Evolutionary conservation across 176 grass and related monocot species (phyloP).

Genomic region (Hordeum vulgare): MorexV3_pseudomolecules_assembly NC_058522.1:574570101-574570600

Average conservation of each 20-base stretch:
- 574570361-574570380: neutral
- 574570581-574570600: neutral
- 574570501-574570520: no score
- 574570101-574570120: neutral
- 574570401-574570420: neutral
- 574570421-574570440: neutral
- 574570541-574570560: neutral
- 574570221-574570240: constrained; percentile 6
- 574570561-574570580: neutral
- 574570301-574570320: no score
- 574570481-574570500: no score
- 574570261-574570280: neutral
- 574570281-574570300: no score
- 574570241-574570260: neutral
- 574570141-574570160: neutral
- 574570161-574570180: neutral
- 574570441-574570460: neutral
- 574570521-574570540: neutral
- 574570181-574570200: neutral
- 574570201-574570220: neutral
- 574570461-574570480: no score
- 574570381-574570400: neutral
- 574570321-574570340: no score
- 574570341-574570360: no score
- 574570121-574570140: neutral